Evolutionary conservation across 148 eudicot genomes (phyloP), one percentile per base, ranked within the genome.

Genomic region (Rhododendron henanense): DNA sequence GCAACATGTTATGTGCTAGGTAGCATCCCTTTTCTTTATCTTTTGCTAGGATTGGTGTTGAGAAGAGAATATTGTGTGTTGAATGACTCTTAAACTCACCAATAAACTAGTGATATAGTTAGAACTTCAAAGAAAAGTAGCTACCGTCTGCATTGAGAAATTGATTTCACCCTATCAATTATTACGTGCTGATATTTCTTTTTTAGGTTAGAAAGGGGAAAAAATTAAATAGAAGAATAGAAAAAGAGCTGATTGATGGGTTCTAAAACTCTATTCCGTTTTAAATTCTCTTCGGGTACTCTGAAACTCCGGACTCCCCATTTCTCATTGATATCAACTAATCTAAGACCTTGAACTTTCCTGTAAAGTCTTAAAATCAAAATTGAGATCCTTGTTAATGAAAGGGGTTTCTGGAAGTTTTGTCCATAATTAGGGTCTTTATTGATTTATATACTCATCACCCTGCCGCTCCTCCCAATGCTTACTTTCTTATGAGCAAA

Each of bases 1-100:
- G 83, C 28, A 57, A 81, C 83, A 81, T 55, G 15, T 81, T 57
- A 81, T 57, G 83, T 53, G 45, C 10, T 33, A 33, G 59, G 37
- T 16, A 79, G 61, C 23, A 28, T 41, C 69, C 23, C 8, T 25
- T 48, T 4, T n/a, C 67, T 53, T 53, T 33, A 25, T 1, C 37
- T 25, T 50, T 39, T 50, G 10, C 10, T 50, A 79, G 53, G 28
- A 80, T 53, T 31, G 65, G 3, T 15, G 0, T 28, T 50, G 21
- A 28, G 83, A 48, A 28, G 83, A 53, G 83, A 53, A 51, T 39
- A 80, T 16, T 51, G 83, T 10, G 23, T 18, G 33, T 51, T 8
- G 65, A 31, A 80, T 51, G 51, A 19, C 65, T 80, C 65, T 57
- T 21, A 2, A 81, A 81, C 41, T 19, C 10, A 14, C 45, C 21